Base-by-base conservation (phyloP, 805 yeast species). In the Ogataea angusta region DNA sequence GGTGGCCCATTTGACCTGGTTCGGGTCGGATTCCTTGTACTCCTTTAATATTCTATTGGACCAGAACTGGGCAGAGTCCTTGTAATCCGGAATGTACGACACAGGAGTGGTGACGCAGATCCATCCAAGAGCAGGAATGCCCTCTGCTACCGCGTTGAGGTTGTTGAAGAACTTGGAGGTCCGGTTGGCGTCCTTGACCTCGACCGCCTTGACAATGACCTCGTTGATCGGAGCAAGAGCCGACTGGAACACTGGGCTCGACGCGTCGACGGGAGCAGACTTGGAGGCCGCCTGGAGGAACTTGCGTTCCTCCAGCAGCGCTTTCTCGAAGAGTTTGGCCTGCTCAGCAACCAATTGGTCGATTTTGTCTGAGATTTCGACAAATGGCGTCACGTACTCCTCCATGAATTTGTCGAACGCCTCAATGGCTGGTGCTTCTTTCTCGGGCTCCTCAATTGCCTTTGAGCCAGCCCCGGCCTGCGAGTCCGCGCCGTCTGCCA, bases 41-140 rank as follows among this genome's bases (percentile, higher is more conserved):
- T 88, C 96, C 64, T 90, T 90, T 60, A 90, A 66, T 30, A 91
- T 82, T 53, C 95, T 78, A 66, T 93, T 90, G 9, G 95, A 76
- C 89, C 97, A 93, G 66, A 93, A 93, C 61, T 84, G 91, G 25
- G 96, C 85, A 15, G 95, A 79, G 57, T 93, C 99, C 59, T 83
- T 85, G 66, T 81, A 85, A 49, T 90, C 96, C 3, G 84, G 77
- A 42, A 93, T 75, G 49, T 72, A 76, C 0, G 87, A 77, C 12
- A 84, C 77, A 1, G 97, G 96, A 4, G 87, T 79, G 3, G 73
- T 77, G 5, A 77, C 75, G 14, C 86, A 78, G 47, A 91, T 75
- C 99, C 99, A 93, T 17, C 95, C 95, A 39, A 90, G 70, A 6
- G 85, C 87, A 9, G 96, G 89, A 8, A 85, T 78, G 36, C 96